phyloP scores from a whole-genome alignment of 176 grass and related monocot genomes.

The Rhynchospora tenuis region DNA sequence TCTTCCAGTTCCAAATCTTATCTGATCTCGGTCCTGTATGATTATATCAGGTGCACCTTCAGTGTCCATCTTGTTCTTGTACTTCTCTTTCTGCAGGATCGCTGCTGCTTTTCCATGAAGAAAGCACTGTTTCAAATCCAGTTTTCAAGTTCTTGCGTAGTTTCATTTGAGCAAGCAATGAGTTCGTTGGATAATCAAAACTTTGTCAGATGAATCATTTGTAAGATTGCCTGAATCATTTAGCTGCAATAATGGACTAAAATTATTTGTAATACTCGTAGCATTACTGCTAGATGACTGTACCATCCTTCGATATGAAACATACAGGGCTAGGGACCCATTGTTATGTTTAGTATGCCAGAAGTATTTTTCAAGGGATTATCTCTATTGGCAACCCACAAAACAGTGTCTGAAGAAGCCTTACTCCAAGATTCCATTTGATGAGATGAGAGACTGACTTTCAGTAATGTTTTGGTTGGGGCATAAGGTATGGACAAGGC shows the following conservation, averaged over 20 bases:
- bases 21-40: not conserved
- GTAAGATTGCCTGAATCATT: constrained; percentile 39
- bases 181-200: constrained; percentile 48
- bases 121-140: not conserved
- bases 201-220: constrained; percentile 35
- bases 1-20: constrained; percentile 23
- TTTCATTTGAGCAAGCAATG: constrained; percentile 27
- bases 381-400: not conserved
- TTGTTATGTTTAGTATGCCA: not conserved
- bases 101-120: constrained; percentile 3
- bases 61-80: not conserved
- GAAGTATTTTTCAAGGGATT: constrained; percentile 25
- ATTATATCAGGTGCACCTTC: constrained; percentile 32
- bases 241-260: constrained; percentile 11
- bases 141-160: constrained; percentile 3
- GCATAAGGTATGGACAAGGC: too few relatives aligned
- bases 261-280: not conserved
- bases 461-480: too few relatives aligned
- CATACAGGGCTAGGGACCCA: constrained; percentile 24
- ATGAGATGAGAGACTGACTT: too few relatives aligned
- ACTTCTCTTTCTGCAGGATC: not conserved
- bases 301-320: not conserved
- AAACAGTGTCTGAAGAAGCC: too few relatives aligned
- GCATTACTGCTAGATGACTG: constrained; percentile 21
- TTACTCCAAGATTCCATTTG: too few relatives aligned